phyloP scores from a whole-genome alignment of 495 filamentous ascomycete genomes.

The Hypoxylon subgilvum region DNA sequence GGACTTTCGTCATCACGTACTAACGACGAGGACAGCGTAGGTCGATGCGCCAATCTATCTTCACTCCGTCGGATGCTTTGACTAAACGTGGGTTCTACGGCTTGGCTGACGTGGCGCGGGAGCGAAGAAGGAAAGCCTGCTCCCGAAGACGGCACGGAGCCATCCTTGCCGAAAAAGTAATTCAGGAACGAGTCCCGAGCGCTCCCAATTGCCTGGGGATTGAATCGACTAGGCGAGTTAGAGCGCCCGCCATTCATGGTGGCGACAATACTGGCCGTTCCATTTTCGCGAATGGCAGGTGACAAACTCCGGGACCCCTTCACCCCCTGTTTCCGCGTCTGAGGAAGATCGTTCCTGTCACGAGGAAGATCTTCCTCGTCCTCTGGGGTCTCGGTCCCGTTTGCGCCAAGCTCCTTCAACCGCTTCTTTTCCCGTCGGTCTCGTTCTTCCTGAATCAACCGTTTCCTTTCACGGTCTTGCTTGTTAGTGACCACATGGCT shows the following conservation, averaged over 20 bases:
- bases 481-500: conserved; percentile 90
- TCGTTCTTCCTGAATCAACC: conserved; percentile 77
- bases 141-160: conserved; percentile 56
- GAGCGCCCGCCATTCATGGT: conserved; percentile 71
- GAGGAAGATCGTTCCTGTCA: conserved; percentile 59
- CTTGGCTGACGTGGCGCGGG: conserved; percentile 72
- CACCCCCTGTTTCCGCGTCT: conserved; percentile 49
- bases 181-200: conserved; percentile 90
- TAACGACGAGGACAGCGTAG: conserved; percentile 37
- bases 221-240: conserved; percentile 66
- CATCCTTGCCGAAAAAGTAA: conserved; percentile 98
- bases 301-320: conserved; percentile 79
- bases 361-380: conserved; percentile 75
- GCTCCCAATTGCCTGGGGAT: conserved; percentile 51
- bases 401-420: conserved; percentile 78
- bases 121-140: conserved; percentile 47
- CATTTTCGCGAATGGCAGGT: conserved; percentile 70
- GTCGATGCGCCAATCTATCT: conserved; percentile 56
- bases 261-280: conserved; percentile 65
- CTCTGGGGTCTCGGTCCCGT: conserved; percentile 72
- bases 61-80: conserved; percentile 83
- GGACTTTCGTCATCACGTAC: conserved; percentile 45
- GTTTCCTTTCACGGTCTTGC: conserved; percentile 89
- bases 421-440: conserved; percentile 81
- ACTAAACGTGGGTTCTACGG: conserved; percentile 77